Percentiles rank a stretch among this genome's conserved stretches.
phyloP scores from a whole-genome alignment of 192 early-diverging fungal genomes.

The Coemansia sp. region DNA sequence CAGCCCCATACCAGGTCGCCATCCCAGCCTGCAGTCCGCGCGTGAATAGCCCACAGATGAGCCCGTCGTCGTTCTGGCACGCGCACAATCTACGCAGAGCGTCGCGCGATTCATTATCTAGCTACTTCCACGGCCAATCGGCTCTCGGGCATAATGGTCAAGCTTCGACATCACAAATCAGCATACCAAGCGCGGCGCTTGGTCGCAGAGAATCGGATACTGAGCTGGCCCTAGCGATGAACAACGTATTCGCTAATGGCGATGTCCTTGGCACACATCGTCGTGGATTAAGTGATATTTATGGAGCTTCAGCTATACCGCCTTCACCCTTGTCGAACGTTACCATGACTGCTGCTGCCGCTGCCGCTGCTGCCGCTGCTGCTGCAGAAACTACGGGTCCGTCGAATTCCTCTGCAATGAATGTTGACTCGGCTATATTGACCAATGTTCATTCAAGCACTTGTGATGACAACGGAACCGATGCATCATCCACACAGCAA shows the following conservation, averaged over 20 bases:
- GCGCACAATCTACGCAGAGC: constrained; percentile 33
- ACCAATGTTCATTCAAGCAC: neutral
- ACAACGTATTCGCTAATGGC: constrained; percentile 46
- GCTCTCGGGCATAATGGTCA: constrained; percentile 1
- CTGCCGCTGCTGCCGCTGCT: neutral
- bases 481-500: neutral
- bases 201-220: constrained; percentile 50
- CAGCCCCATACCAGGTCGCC: constrained; percentile 48
- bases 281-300: constrained; percentile 37
- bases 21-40: constrained; percentile 23
- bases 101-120: constrained; percentile 39
- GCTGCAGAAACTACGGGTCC: too few species aligned
- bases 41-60: constrained; percentile 48
- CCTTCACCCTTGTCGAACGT: constrained; percentile 47
- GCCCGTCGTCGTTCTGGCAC: constrained; percentile 43
- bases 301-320: constrained; percentile 23
- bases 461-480: neutral
- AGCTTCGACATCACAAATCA: neutral
- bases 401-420: constrained; percentile 17
- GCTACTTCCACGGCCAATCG: constrained; percentile 15
- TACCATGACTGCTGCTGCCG: constrained; percentile 13
- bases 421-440: constrained; percentile 10
- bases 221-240: constrained; percentile 54
- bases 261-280: constrained; percentile 39
- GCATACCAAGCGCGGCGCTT: constrained; percentile 10